Conservation (phyloP, 495 filamentous ascomycete species). For the Tetracladium marchalianum region DNA sequence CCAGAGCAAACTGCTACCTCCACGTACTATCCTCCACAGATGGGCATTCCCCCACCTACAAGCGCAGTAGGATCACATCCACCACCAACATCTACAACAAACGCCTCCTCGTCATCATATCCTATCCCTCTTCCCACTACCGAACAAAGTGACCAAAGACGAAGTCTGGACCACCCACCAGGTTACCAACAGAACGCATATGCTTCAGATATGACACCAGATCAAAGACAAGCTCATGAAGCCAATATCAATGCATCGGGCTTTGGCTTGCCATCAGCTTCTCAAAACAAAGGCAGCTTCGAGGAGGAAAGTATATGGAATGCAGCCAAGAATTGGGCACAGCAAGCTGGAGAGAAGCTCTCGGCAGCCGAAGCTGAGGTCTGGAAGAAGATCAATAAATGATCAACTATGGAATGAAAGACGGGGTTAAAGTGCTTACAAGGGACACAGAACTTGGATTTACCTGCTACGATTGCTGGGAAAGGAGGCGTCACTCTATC, state of each 20-base stretch:
- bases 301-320: conserved; percentile 27
- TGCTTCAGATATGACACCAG: conserved; percentile 26
- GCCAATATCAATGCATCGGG: conserved; percentile 4
- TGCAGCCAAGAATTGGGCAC: conserved; percentile 40
- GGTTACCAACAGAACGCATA: conserved; percentile 42
- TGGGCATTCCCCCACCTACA: conserved; percentile 15
- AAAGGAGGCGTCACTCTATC: too few relatives aligned
- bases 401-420: conserved; percentile 1
- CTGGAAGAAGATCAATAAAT: conserved; percentile 43
- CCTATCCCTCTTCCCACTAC: conserved; percentile 9
- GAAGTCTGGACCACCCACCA: conserved; percentile 31
- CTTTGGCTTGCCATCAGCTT: conserved; percentile 16
- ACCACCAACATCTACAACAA: conserved; percentile 13
- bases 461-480: too few relatives aligned
- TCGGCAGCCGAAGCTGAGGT: conserved; percentile 44
- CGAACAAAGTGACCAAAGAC: conserved; percentile 2
- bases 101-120: conserved; percentile 13
- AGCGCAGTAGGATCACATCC: conserved; percentile 9
- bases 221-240: conserved; percentile 15
- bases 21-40: conserved; percentile 19
- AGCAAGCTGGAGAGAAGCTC: conserved; percentile 39
- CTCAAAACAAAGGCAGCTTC: neutral
- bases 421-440: neutral
- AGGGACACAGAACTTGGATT: too few relatives aligned
- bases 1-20: conserved; percentile 16